Percentiles rank a stretch among this genome's conserved stretches.
Conservation (phyloP, 176 grass and related monocot genomes). For the Alopecurus myosuroides region DNA sequence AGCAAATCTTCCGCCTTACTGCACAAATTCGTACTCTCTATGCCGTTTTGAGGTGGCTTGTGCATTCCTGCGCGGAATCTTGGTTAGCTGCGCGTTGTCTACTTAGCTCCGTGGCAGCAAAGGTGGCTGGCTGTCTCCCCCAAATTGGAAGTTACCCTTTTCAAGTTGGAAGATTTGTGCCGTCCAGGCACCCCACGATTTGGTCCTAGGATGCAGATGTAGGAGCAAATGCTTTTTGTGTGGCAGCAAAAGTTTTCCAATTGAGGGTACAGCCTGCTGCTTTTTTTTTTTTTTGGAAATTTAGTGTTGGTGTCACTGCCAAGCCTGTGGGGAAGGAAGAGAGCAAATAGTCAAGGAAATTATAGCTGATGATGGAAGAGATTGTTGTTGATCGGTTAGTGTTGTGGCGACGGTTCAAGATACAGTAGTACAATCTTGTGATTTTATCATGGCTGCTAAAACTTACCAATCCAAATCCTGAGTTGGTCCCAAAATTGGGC, state of each 20-base stretch:
- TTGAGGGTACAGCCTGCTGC: not conserved
- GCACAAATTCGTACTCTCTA: not conserved
- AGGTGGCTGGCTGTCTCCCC: not conserved
- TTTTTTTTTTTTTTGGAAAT: not conserved
- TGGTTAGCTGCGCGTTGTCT: not conserved
- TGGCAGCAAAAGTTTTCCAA: not conserved
- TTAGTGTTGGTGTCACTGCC: not conserved
- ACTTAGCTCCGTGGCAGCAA: not conserved
- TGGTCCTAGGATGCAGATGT: not conserved
- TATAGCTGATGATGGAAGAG: not conserved
- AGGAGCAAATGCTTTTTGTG: constrained; percentile 7
- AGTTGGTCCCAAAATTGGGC: too few species aligned
- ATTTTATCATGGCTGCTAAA: too few species aligned
- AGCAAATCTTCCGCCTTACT: not conserved
- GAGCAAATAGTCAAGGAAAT: not conserved
- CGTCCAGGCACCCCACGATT: not conserved
- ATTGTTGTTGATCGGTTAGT: not conserved
- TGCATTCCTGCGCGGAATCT: not conserved
- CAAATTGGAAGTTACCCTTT: not conserved
- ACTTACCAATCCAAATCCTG: too few species aligned
- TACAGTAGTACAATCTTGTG: not conserved
- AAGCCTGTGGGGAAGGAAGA: not conserved
- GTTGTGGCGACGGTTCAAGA: not conserved
- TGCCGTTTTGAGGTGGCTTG: not conserved
- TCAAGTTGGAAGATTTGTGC: not conserved